phyloP scores from a whole-genome alignment of 73 alveolate species.

The Urostyla sp. region DNA sequence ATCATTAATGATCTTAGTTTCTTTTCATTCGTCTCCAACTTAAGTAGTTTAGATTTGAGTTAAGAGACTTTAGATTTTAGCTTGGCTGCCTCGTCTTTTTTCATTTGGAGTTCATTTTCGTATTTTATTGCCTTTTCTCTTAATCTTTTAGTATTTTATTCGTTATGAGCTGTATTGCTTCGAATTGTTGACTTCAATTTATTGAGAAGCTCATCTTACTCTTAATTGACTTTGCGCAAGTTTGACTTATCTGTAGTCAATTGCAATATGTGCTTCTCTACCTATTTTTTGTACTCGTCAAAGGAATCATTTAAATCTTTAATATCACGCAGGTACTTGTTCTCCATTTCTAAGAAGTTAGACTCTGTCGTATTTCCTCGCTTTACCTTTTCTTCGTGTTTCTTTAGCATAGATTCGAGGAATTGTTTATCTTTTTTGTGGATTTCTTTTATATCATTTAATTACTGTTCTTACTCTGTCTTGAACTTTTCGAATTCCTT shows the following conservation, averaged over 20 bases:
- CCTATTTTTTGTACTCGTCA: conserved; percentile 34
- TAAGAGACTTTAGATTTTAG: not conserved
- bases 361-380: conserved; percentile 16
- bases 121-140: conserved; percentile 8
- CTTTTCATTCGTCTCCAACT: conserved; percentile 14
- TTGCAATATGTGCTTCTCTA: conserved; percentile 32
- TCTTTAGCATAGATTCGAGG: not conserved
- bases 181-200: conserved; percentile 11
- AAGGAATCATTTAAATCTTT: conserved; percentile 38
- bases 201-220: not conserved
- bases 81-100: not conserved
- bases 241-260: not conserved
- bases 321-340: conserved; percentile 41
- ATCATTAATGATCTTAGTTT: not conserved
- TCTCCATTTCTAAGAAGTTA: conserved; percentile 42
- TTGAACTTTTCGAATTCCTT: no score
- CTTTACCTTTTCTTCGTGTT: not conserved
- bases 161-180: conserved; percentile 9
- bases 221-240: not conserved
- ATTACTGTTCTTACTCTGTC: not conserved
- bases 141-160: conserved; percentile 12
- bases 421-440: conserved; percentile 45
- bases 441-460: conserved; percentile 4
- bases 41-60: not conserved
- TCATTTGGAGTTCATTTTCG: not conserved